These are phyloP conservation scores for Aspergillus oerlinghausenensis DNA, from an alignment of 2,329 filamentous ascomycete species.

Conservation along the genomic window DNA sequence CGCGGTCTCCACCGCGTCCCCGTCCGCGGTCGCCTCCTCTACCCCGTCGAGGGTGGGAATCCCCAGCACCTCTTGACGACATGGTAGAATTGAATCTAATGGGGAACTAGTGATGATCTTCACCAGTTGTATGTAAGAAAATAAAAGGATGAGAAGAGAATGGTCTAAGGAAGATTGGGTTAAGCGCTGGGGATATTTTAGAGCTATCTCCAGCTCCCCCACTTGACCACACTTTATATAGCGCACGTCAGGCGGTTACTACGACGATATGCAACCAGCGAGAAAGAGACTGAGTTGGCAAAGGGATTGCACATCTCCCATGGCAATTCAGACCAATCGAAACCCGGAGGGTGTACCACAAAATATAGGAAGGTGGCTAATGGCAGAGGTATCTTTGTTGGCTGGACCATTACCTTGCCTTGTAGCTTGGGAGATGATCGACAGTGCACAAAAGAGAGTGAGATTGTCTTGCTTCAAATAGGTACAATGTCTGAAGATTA, in stretches of 20 bases:
- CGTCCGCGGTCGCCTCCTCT: conserved; percentile 13
- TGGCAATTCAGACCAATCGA: not conserved
- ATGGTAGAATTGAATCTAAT: conserved; percentile 4
- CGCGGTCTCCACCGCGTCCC: conserved; percentile 18
- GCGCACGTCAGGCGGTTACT: not conserved
- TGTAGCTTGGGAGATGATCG: not conserved
- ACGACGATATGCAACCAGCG: not conserved
- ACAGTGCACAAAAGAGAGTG: not conserved
- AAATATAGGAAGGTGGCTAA: not conserved
- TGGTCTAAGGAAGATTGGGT: not conserved
- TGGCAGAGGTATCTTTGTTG: not conserved
- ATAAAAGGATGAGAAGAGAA: not conserved
- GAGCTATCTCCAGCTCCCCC: not conserved
- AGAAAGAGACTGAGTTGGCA: not conserved
- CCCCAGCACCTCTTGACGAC: conserved; percentile 12
- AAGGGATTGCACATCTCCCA: not conserved
- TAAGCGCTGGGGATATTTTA: not conserved
- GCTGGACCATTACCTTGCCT: not conserved
- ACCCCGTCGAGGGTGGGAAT: conserved; percentile 11
- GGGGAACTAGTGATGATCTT: not conserved
- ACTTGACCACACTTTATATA: not conserved
- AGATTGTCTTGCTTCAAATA: not conserved
- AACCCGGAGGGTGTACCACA: not conserved
- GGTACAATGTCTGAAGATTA: not conserved
- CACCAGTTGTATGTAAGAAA: not conserved